Evolutionary conservation across 768 basidiomycete species (phyloP).

Genomic region (Lyophyllum atratum): DNA sequence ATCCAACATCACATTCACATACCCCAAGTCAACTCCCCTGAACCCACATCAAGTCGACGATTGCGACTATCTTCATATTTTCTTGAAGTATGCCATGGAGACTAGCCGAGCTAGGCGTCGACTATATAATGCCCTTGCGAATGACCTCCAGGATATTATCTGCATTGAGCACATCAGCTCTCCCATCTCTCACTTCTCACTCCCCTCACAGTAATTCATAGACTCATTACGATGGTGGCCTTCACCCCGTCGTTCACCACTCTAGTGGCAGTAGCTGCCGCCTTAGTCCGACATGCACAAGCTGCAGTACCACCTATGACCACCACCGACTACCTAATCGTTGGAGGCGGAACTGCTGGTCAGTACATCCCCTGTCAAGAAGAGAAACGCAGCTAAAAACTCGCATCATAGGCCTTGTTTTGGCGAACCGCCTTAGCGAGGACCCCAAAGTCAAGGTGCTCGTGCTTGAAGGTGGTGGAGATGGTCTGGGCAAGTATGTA

Average conservation of each 20-base stretch:
- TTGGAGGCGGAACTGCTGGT: neutral
- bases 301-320: neutral
- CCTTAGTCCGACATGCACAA: neutral
- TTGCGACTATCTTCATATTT: neutral
- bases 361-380: neutral
- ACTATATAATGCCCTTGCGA: neutral
- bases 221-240: neutral
- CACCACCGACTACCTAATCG: neutral
- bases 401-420: neutral
- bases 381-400: neutral
- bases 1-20: neutral
- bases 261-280: neutral
- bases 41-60: neutral
- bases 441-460: neutral
- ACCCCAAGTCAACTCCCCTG: neutral
- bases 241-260: neutral
- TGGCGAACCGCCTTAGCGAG: neutral
- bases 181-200: neutral
- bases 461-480: constrained; percentile 1
- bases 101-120: neutral
- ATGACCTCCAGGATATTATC: neutral
- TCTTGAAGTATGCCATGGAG: neutral
- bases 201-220: neutral
- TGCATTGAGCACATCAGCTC: neutral
- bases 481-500: constrained; percentile 1